These are phyloP conservation scores for Venturia effusa DNA, from an alignment of 2,329 filamentous ascomycete genomes.

Conservation along the genomic window DNA sequence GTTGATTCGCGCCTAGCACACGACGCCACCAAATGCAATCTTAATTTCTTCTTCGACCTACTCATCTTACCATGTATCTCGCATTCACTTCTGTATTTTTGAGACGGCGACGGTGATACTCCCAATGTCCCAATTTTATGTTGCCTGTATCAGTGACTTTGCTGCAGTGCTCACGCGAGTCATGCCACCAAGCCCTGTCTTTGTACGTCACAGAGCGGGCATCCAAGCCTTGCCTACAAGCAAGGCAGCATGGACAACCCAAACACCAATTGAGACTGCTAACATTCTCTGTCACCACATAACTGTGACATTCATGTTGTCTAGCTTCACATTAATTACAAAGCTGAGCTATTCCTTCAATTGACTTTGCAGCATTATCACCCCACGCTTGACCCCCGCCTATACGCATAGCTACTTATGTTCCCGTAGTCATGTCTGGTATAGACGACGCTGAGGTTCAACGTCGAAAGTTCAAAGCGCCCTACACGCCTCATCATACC, in stretches of 20 bases:
- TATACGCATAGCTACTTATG: background rate
- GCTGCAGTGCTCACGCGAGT: background rate
- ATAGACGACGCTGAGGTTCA: constrained; percentile 31
- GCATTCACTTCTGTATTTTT: background rate
- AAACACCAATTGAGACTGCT: background rate
- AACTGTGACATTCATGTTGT: background rate
- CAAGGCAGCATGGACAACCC: background rate
- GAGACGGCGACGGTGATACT: background rate
- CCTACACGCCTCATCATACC: constrained; percentile 33
- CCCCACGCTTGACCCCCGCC: background rate
- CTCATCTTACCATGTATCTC: background rate
- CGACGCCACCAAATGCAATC: background rate
- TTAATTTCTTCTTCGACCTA: background rate
- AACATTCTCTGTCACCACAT: background rate
- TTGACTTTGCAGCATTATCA: background rate
- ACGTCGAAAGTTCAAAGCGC: constrained; percentile 28
- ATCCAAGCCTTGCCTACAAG: background rate
- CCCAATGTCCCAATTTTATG: background rate
- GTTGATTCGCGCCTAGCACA: background rate
- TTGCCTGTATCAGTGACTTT: background rate
- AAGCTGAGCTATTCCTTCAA: background rate
- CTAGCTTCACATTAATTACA: background rate
- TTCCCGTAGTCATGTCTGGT: constrained; percentile 22
- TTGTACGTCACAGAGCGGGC: background rate
- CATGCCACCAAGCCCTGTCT: background rate